Conservation (phyloP, 441 rosid species). For the Aleurites moluccanus region DNA sequence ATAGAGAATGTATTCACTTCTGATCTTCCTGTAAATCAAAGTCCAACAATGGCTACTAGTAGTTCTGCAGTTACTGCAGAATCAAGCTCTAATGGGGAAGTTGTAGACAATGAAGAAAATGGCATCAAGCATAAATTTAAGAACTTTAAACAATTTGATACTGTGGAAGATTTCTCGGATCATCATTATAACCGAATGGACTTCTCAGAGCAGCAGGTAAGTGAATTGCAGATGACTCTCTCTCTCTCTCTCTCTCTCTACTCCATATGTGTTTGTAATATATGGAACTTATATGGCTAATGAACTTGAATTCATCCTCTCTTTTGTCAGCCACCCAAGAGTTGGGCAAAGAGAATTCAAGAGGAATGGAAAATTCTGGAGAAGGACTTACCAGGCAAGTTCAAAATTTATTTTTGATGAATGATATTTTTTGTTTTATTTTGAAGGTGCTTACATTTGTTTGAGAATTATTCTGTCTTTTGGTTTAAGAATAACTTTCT, state of each 20-base stretch:
- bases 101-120: conserved; percentile 27
- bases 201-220: conserved; percentile 36
- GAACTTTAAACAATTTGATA: conserved; percentile 48
- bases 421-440: not conserved
- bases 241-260: not conserved
- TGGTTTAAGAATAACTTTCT: not conserved
- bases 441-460: not conserved
- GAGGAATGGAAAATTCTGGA: conserved; percentile 62
- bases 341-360: conserved; percentile 55
- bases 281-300: not conserved
- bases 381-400: conserved; percentile 51
- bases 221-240: conserved; percentile 9
- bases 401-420: not conserved
- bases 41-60: conserved; percentile 27
- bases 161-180: conserved; percentile 55
- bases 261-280: not conserved
- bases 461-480: not conserved
- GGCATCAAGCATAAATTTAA: conserved; percentile 20
- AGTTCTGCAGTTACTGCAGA: conserved; percentile 30
- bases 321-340: conserved; percentile 37
- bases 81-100: conserved; percentile 27
- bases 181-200: conserved; percentile 42
- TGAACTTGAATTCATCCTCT: not conserved
- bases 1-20: conserved; percentile 19
- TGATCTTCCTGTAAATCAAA: conserved; percentile 16